These are phyloP conservation scores for Oldenlandia corymbosa DNA, from an alignment of 257 asterid genomes.

Conservation along the genomic window DNA sequence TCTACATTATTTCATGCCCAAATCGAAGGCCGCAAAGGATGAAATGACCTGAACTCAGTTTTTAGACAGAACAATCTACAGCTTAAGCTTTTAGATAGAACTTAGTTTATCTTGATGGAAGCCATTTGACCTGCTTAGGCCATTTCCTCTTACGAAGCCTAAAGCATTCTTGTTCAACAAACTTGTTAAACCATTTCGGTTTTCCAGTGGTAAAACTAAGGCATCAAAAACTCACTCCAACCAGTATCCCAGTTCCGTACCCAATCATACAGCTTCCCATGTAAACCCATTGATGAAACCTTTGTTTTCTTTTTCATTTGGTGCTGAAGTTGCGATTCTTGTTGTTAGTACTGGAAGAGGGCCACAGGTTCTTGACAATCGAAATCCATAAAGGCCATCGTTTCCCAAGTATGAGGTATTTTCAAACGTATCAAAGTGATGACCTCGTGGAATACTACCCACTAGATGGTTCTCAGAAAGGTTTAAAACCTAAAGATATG, in stretches of 20 bases:
- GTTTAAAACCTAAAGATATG: constrained; percentile 21
- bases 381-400: constrained; percentile 23
- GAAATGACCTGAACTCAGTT: too few species aligned
- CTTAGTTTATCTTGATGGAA: too few species aligned
- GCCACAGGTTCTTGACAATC: constrained; percentile 13
- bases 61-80: too few species aligned
- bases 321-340: neutral
- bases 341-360: neutral
- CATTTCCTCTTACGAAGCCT: constrained; percentile 5
- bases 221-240: constrained; percentile 16
- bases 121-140: constrained; percentile 6
- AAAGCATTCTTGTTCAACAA: neutral
- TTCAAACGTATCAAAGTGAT: constrained; percentile 24
- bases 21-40: too few species aligned
- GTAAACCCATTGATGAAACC: constrained; percentile 13
- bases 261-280: constrained; percentile 26
- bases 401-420: constrained; percentile 20
- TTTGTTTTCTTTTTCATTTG: neutral
- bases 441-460: constrained; percentile 25
- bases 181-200: constrained; percentile 17
- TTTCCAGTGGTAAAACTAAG: constrained; percentile 20
- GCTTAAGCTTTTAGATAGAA: too few species aligned
- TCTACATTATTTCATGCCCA: too few species aligned
- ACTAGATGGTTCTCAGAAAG: constrained; percentile 24
- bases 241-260: constrained; percentile 17